A percentile compares a stretch with the other conserved stretches of the same genome.
Evolutionary conservation across 345 rosid species (phyloP).

Genomic region (Citrus inodora): DNA sequence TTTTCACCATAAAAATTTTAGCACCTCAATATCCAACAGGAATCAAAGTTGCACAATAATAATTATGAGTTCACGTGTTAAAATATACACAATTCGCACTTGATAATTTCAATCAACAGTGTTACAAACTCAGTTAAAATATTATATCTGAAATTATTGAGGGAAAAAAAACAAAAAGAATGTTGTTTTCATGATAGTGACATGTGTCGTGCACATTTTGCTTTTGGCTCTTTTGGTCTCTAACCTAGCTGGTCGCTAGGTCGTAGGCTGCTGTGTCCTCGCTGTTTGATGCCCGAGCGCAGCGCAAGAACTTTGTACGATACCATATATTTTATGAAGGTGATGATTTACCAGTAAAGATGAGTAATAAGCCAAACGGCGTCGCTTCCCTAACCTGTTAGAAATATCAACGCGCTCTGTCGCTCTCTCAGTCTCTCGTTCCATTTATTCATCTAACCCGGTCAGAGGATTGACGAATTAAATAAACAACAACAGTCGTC

Average conservation of each 20-base stretch:
- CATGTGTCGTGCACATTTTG: too few relatives aligned
- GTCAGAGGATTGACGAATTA: conserved; percentile 1
- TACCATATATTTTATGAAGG: not conserved
- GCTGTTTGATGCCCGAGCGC: not conserved
- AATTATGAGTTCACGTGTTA: too few relatives aligned
- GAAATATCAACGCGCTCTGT: not conserved
- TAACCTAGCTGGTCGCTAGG: too few relatives aligned
- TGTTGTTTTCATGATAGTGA: too few relatives aligned
- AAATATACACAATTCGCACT: too few relatives aligned
- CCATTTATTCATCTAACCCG: not conserved
- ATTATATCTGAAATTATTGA: too few relatives aligned
- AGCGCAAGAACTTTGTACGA: not conserved
- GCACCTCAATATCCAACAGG: accelerated
- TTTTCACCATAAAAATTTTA: accelerated
- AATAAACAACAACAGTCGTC: not conserved
- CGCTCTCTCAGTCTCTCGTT: not conserved
- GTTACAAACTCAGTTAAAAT: too few relatives aligned
- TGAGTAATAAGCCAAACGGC: not conserved
- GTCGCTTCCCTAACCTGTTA: not conserved
- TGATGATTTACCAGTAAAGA: not conserved
- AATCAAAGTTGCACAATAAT: too few relatives aligned
- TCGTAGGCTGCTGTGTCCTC: not conserved
- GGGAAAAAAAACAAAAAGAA: too few relatives aligned
- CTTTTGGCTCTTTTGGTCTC: too few relatives aligned
- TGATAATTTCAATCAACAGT: too few relatives aligned